A percentile compares a stretch with the other conserved stretches of the same genome.
phyloP scores from a whole-genome alignment of 2,329 filamentous ascomycete species.

The Diaporthe citrichinensis region DNA sequence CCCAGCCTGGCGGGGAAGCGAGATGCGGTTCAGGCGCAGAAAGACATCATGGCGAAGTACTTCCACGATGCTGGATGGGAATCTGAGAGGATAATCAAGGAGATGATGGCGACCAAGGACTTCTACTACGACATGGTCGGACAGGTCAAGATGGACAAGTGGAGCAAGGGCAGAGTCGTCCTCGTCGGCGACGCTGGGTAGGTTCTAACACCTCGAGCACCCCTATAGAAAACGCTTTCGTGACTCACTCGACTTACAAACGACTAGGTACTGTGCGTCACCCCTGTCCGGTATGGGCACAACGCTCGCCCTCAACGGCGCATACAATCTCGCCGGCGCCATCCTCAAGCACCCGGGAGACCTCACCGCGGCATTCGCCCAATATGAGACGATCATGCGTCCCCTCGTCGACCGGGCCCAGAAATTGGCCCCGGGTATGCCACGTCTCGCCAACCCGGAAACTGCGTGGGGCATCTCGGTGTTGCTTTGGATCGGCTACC shows the following conservation, averaged over 20 bases:
- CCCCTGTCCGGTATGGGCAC: conserved; percentile 65
- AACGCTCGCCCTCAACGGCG: conserved; percentile 59
- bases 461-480: conserved; percentile 48
- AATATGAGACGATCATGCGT: conserved; percentile 58
- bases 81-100: conserved; percentile 52
- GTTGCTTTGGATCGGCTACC: conserved; percentile 41
- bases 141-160: conserved; percentile 56
- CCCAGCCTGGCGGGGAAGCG: conserved; percentile 42
- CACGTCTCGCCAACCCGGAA: conserved; percentile 47
- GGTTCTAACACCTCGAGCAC: not conserved
- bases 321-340: conserved; percentile 66
- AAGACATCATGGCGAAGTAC: conserved; percentile 55
- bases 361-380: conserved; percentile 49
- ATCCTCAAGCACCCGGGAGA: conserved; percentile 48
- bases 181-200: conserved; percentile 64
- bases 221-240: not conserved
- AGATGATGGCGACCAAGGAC: conserved; percentile 47
- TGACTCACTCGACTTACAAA: not conserved
- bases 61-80: conserved; percentile 64
- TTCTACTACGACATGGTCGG: conserved; percentile 57
- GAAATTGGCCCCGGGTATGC: conserved; percentile 49
- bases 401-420: conserved; percentile 57
- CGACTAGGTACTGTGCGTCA: conserved; percentile 56
- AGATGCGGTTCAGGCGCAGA: conserved; percentile 51
- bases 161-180: conserved; percentile 54